Conservation (phyloP, 441 rosid species). For the Populus hybrid region DNA sequence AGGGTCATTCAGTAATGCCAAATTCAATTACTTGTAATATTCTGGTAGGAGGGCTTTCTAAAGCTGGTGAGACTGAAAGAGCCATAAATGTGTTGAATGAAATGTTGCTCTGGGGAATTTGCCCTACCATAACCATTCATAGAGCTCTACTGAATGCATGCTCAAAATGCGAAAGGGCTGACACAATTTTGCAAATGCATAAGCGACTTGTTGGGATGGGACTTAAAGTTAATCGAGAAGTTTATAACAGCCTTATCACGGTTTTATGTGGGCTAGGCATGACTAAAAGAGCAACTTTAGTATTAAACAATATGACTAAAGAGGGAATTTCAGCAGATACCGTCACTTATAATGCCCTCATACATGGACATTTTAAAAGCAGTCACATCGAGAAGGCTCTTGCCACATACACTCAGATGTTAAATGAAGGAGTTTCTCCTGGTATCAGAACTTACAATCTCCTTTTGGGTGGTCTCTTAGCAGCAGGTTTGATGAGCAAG, state of each 20-base stretch:
- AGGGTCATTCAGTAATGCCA: slow-evolving; percentile 47
- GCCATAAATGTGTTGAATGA: slow-evolving; percentile 55
- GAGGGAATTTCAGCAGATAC: slow-evolving; percentile 53
- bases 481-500: slow-evolving; percentile 46
- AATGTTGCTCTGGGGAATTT: slow-evolving; percentile 46
- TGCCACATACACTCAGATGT: slow-evolving; percentile 49
- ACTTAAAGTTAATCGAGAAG: slow-evolving; percentile 48
- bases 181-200: slow-evolving; percentile 53
- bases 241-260: slow-evolving; percentile 63
- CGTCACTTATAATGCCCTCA: slow-evolving; percentile 71
- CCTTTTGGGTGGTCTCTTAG: slow-evolving; percentile 59
- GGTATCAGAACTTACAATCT: slow-evolving; percentile 65
- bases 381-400: slow-evolving; percentile 55
- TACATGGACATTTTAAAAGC: slow-evolving; percentile 60
- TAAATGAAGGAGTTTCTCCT: slow-evolving; percentile 52
- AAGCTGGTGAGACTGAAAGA: slow-evolving; percentile 47
- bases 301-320: slow-evolving; percentile 50
- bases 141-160: slow-evolving; percentile 51
- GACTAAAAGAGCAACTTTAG: slow-evolving; percentile 65
- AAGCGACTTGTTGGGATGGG: slow-evolving; percentile 54
- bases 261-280: slow-evolving; percentile 76
- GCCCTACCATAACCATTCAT: slow-evolving; percentile 50
- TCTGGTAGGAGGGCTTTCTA: slow-evolving; percentile 50
- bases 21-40: slow-evolving; percentile 64
- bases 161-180: slow-evolving; percentile 58